Conservation (phyloP, 768 basidiomycete genomes). For the Naganishia vishniacii region DNA sequence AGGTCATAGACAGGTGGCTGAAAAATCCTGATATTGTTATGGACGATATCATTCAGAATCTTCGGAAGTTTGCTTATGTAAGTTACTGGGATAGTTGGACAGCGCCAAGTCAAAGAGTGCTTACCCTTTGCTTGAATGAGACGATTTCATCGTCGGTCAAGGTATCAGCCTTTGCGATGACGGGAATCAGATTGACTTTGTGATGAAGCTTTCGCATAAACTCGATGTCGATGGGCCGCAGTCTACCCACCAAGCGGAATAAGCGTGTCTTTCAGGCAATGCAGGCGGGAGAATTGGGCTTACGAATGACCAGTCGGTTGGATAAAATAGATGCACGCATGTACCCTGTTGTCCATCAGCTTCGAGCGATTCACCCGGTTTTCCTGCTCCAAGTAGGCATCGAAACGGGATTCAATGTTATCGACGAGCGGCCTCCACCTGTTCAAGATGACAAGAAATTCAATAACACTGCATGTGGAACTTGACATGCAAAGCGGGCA, state of each 20-base stretch:
- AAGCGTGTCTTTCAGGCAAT: neutral
- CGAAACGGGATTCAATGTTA: slow-evolving; percentile 61
- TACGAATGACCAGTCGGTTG: slow-evolving; percentile 93
- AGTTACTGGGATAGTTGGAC: neutral
- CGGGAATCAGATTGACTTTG: slow-evolving; percentile 95
- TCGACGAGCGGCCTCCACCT: slow-evolving; percentile 93
- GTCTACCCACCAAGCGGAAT: slow-evolving; percentile 50
- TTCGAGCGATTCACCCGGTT: slow-evolving; percentile 94
- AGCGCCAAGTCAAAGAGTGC: slow-evolving; percentile 39
- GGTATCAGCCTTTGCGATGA: slow-evolving; percentile 95
- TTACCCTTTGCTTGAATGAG: slow-evolving; percentile 84
- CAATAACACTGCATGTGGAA: neutral
- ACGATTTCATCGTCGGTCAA: slow-evolving; percentile 87
- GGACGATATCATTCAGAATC: slow-evolving; percentile 87
- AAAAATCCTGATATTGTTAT: slow-evolving; percentile 97
- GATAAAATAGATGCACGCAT: slow-evolving; percentile 96
- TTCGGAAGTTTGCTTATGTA: slow-evolving; percentile 40
- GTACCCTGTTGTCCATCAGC: slow-evolving; percentile 91
- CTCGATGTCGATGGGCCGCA: slow-evolving; percentile 97
- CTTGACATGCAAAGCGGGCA: neutral
- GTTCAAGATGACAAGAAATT: neutral
- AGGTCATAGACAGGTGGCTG: slow-evolving; percentile 95
- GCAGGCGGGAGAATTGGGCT: slow-evolving; percentile 46
- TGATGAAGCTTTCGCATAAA: slow-evolving; percentile 99
- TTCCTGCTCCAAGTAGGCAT: slow-evolving; percentile 71